These are phyloP conservation scores for Tolypocladium endophyticum DNA, from an alignment of 2,329 filamentous ascomycete genomes.

Conservation along the genomic window DNA sequence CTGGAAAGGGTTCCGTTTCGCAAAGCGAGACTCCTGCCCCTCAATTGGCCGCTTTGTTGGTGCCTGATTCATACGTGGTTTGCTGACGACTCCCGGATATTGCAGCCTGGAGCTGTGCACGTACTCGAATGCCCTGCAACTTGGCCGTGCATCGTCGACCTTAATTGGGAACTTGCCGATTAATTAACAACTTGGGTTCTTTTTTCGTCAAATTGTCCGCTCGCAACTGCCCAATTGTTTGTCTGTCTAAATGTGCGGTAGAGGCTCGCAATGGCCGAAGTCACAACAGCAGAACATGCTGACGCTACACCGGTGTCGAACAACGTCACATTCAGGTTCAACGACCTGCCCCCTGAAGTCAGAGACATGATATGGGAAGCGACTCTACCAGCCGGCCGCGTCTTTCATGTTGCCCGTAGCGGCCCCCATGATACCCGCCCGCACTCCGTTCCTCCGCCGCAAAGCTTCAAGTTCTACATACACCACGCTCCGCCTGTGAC, in stretches of 20 bases:
- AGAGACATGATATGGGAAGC: conserved; percentile 18
- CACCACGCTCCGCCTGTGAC: conserved; percentile 8
- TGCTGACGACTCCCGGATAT: not conserved
- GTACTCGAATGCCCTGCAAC: not conserved
- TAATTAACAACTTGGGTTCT: not conserved
- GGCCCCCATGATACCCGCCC: not conserved
- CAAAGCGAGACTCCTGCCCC: not conserved
- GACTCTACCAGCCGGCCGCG: conserved; percentile 13
- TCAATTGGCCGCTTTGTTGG: not conserved
- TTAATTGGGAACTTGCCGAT: not conserved
- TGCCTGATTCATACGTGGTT: not conserved
- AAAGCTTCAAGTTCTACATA: conserved; percentile 12
- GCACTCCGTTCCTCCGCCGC: not conserved
- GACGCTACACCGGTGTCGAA: not conserved
- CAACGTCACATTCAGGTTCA: conserved; percentile 1
- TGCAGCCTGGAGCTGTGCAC: not conserved
- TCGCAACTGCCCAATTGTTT: not conserved
- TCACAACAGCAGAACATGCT: not conserved
- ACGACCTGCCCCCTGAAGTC: conserved; percentile 14
- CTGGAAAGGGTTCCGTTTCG: not conserved
- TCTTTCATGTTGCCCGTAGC: conserved; percentile 16
- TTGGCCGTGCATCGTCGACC: not conserved
- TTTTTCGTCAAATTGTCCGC: not conserved
- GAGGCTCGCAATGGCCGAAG: not conserved
- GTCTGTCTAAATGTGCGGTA: not conserved